phyloP scores from a whole-genome alignment of 257 asterid genomes.

The Salvia hispanica region DNA sequence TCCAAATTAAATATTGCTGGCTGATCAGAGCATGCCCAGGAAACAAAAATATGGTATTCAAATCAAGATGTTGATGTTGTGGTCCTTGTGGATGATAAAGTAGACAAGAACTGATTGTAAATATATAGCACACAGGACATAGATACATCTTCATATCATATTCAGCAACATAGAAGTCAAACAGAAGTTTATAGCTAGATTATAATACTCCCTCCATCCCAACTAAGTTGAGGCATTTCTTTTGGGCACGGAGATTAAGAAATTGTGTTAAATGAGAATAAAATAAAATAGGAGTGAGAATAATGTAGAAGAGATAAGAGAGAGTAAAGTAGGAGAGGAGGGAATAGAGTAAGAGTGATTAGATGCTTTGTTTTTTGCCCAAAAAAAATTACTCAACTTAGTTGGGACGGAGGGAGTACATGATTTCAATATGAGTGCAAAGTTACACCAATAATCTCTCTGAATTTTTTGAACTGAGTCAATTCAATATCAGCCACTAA shows the following conservation, averaged over 20 bases:
- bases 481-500: constrained; percentile 17
- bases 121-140: not conserved
- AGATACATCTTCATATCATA: constrained; percentile 9
- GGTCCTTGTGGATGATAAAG: not conserved
- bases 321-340: too few species aligned
- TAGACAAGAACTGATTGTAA: not conserved
- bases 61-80: not conserved
- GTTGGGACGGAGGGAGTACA: too few species aligned
- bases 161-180: not conserved
- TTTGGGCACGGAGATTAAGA: too few species aligned
- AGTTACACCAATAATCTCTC: not conserved
- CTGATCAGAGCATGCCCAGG: not conserved
- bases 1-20: not conserved
- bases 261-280: too few species aligned
- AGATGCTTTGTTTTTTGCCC: too few species aligned
- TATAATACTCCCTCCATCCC: not conserved
- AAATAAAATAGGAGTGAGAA: too few species aligned
- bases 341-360: too few species aligned
- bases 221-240: too few species aligned
- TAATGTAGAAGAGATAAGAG: too few species aligned
- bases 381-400: too few species aligned
- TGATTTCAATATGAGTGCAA: not conserved
- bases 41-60: not conserved
- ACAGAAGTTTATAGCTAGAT: constrained; percentile 3
- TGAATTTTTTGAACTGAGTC: not conserved